Evolutionary conservation across 352 stramenopile species (phyloP), one percentile per base, ranked within the genome.

Genomic region (Pythium chondricola): DNA sequence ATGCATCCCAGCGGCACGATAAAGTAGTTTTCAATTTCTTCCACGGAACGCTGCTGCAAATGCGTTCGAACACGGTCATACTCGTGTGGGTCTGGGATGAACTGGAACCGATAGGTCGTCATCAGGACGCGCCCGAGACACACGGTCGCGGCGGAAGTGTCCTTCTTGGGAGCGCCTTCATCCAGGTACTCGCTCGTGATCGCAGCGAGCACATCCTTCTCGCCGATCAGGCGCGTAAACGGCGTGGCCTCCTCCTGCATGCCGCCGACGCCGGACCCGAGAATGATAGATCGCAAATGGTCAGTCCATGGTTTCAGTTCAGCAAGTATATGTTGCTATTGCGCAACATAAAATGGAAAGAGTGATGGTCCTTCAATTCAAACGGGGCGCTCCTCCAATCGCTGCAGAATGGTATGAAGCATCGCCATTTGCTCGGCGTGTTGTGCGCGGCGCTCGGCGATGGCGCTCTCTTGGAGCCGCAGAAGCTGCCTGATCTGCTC

Each of bases 101-200:
- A 93, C 69, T 89, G 76, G 55, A 93, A 88, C 43, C 82, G 78
- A 61, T 80, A 93, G 17, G 78, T 90, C 22, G 82, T 93, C 79
- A 90, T 93, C 61, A 86, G 67, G 45, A 93, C 75, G 26, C 55
- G 63, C 13, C 82, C 82, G 13, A 85, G 62, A 58, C 74, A 85
- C 11, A 90, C 70, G 8, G 59, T 79, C 6, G 73, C 67, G 17
- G 71, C 65, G 16, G 74, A 50, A 36, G 71, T 74, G 55, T 90
- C 78, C 31, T 83, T 85, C 53, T 63, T 80, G 27, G 61, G 26
- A 24, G 66, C 65, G 37, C 63, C 64, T 43, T 86, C 75, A 47
- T 86, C 76, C 41, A 90, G 60, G 43, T 74, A 88, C 66, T 90
- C 79, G 63, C 74, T 74, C 35, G 71, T 78, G 61, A 90, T 85